Conservation (phyloP, 257 asterid species). For the Rehmannia glutinosa region DNA sequence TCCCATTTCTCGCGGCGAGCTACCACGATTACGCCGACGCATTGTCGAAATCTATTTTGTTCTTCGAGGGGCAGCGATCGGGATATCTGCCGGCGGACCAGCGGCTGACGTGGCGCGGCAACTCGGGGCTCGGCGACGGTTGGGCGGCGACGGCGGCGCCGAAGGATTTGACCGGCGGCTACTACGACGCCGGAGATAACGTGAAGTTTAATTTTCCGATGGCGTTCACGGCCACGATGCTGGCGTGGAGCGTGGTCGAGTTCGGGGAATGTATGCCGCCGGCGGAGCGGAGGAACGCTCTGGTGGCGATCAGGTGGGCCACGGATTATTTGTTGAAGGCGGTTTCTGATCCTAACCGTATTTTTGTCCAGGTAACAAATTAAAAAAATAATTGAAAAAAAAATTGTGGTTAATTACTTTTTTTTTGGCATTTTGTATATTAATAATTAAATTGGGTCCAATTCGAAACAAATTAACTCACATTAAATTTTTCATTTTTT, state of each 20-base stretch:
- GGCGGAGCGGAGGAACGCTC: conserved; percentile 61
- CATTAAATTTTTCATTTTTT: too few relatives aligned
- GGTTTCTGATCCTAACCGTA: conserved; percentile 81
- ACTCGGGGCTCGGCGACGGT: conserved; percentile 89
- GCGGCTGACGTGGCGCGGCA: conserved; percentile 75
- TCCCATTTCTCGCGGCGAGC: conserved; percentile 27
- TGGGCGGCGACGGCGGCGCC: conserved; percentile 36
- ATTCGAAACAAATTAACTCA: too few relatives aligned
- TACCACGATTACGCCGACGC: conserved; percentile 79
- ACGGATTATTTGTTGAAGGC: conserved; percentile 86
- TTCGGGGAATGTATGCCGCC: conserved; percentile 75
- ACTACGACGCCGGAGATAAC: conserved; percentile 96
- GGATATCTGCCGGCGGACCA: conserved; percentile 84
- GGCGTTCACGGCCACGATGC: conserved; percentile 96
- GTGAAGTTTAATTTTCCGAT: conserved; percentile 88
- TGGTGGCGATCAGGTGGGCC: conserved; percentile 79
- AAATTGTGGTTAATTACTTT: not conserved
- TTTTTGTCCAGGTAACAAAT: conserved; percentile 81
- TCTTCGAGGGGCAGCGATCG: conserved; percentile 93
- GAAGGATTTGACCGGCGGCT: conserved; percentile 82
- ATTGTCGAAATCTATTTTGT: conserved; percentile 68
- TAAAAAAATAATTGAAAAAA: not conserved
- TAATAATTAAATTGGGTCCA: too few relatives aligned
- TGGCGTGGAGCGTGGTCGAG: conserved; percentile 93
- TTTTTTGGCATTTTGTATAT: too few relatives aligned